Base-by-base conservation (phyloP, 2,329 filamentous ascomycete species). In the Ceratocystis alfenasii region DNA sequence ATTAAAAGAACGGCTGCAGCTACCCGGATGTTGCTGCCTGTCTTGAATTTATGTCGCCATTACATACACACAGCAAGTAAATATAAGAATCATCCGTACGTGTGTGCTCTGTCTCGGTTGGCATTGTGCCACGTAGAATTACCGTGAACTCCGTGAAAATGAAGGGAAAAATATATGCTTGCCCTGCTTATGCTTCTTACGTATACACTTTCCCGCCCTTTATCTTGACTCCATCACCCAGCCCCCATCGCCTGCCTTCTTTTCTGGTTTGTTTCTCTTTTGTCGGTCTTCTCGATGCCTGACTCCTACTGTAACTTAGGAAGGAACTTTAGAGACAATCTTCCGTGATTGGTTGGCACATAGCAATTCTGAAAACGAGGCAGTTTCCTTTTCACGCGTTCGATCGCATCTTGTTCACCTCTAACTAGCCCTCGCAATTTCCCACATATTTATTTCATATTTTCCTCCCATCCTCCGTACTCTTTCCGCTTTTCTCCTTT, bases 401-500 rank as follows among this genome's bases (percentile, higher is more conserved):
- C 55, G 10, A 28, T 30, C 55, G 55, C 22, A n/a, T 17, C n/a
- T 59, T 20, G 25, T 20, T n/a, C 55, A 59, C 53, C n/a, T 22
- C 53, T n/a, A 17, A 8, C 28, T 17, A 17, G 6, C n/a, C 7
- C 33, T 59, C 22, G 55, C 55, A 59, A 2, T 25, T 59, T 59
- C 48, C 48, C 48, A 12, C 48, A 53, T 1, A 53, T 28, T 53
- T 28, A 53, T 28, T 25, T 15, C 22, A 22, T 22, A 5, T 50
- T 22, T 50, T 4, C 22, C 48, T 10, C 36, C 12, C 36, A 41
- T 41, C 12, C 12, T 50, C n/a, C 2, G 48, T 1, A 12, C n/a
- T 36, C 46, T 61, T 25, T 65, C 61, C 22, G 44, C 46, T 50
- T 25, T 62, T 61, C 17, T 25, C 61, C 10, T 65, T 61, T 65